Evolutionary conservation across 225 moss, liverwort and hornwort genomes (phyloP).

Genomic region (Asterella californica): DNA sequence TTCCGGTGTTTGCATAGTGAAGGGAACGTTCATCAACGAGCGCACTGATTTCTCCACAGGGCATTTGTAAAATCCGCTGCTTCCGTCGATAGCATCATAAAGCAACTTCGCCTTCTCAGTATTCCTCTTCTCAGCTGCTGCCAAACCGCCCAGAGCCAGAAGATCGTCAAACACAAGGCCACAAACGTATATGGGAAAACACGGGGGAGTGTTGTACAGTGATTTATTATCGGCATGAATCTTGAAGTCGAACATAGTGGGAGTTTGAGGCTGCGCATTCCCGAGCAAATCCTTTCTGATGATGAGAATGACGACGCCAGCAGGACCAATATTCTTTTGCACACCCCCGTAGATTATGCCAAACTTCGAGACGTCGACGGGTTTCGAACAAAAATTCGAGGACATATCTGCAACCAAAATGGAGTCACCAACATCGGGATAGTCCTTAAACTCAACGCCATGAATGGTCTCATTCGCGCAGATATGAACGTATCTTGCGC

Average conservation of each 20-base stretch:
- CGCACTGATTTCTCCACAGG: conserved; percentile 90
- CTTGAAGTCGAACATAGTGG: conserved; percentile 91
- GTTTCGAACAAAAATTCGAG: conserved; percentile 98
- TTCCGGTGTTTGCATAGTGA: conserved; percentile 84
- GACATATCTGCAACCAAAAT: conserved; percentile 89
- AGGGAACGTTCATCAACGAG: conserved; percentile 96
- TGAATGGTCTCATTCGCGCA: conserved; percentile 99
- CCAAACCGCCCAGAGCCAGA: conserved; percentile 79
- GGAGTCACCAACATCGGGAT: conserved; percentile 70
- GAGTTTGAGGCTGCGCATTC: conserved; percentile 58
- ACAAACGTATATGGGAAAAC: conserved; percentile 89
- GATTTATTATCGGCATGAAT: conserved; percentile 89
- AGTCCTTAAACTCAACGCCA: conserved; percentile 98
- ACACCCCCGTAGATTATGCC: conserved; percentile 94
- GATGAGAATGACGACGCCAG: conserved; percentile 85
- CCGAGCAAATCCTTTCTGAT: conserved; percentile 82
- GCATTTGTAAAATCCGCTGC: conserved; percentile 86
- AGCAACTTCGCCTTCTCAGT: conserved; percentile 79
- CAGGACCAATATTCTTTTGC: conserved; percentile 97
- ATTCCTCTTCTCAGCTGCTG: conserved; percentile 77
- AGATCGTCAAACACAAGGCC: conserved; percentile 95
- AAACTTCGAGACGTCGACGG: conserved; percentile 93
- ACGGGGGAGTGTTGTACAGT: conserved; percentile 93
- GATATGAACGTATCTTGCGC: conserved; percentile 82
- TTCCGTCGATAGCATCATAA: conserved; percentile 83